Evolutionary conservation across 352 stramenopile genomes (phyloP).

Genomic region (Phytophthora fragariaefolia): DNA sequence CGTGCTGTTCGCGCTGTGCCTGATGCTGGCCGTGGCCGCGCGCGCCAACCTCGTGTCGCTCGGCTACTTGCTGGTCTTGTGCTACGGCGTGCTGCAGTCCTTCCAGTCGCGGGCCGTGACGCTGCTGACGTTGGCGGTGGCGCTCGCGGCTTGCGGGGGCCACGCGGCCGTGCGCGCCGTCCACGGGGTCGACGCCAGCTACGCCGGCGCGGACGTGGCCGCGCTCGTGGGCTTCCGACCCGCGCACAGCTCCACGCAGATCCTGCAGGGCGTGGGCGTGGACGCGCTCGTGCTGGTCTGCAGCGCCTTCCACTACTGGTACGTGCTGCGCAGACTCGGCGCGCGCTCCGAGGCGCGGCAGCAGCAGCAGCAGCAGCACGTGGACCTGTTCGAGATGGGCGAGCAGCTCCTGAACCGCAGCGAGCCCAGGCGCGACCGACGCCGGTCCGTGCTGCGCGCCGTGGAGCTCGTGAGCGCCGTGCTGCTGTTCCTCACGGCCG

Average conservation of each 20-base stretch:
- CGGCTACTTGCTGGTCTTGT: slow-evolving; percentile 76
- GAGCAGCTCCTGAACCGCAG: slow-evolving; percentile 43
- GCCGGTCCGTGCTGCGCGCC: slow-evolving; percentile 34
- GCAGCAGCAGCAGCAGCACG: slow-evolving; percentile 46
- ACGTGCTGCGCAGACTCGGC: slow-evolving; percentile 53
- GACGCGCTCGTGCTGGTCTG: slow-evolving; percentile 67
- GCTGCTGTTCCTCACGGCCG: slow-evolving; percentile 67
- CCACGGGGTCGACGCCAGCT: slow-evolving; percentile 22
- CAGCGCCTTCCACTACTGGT: slow-evolving; percentile 69
- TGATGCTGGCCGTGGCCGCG: slow-evolving; percentile 55
- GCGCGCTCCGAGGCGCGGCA: slow-evolving; percentile 32
- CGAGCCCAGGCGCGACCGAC: slow-evolving; percentile 36
- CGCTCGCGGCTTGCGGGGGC: slow-evolving; percentile 47
- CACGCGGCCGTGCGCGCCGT: slow-evolving; percentile 48
- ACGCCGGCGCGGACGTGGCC: slow-evolving; percentile 30
- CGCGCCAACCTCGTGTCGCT: slow-evolving; percentile 69
- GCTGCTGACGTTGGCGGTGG: slow-evolving; percentile 54
- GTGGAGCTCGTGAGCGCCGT: slow-evolving; percentile 57
- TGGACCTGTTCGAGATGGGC: slow-evolving; percentile 70
- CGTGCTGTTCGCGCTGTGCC: slow-evolving; percentile 55
- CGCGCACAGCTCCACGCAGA: slow-evolving; percentile 41
- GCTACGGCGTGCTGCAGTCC: slow-evolving; percentile 62
- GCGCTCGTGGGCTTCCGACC: slow-evolving; percentile 55
- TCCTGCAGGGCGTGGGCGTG: slow-evolving; percentile 57
- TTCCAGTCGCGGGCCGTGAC: slow-evolving; percentile 64